Base-by-base conservation (phyloP, 805 yeast species). In the Candida argentea region DNA sequence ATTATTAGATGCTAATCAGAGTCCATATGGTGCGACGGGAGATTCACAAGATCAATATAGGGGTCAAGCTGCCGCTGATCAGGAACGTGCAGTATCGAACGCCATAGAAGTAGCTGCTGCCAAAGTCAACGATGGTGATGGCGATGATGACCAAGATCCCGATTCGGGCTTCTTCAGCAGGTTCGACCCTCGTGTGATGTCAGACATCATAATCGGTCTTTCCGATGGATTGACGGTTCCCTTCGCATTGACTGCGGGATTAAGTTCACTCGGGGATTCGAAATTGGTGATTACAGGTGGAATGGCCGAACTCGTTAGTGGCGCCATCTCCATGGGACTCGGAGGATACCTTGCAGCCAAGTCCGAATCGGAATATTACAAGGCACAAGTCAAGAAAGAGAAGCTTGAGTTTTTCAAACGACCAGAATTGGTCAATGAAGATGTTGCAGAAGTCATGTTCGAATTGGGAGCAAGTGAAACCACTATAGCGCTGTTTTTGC, bases 201-300 rank as follows among this genome's bases (percentile, higher is more conserved):
- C 91, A 25, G 97, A 89, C 52, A 67, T 83, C 31, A 85, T 89
- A 40, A 89, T 89, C 47, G 98, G 98, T 4, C 70, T 89, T 28
- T 77, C 91, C 20, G 98, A 89, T 52, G 98, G 98, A 4, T 68
- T 89, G 39, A 89, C 97, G 0, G 98, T 89, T 22, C 98, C 98
- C n/a, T 89, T 89, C 65, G 98, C 98, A 2, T 68, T 91, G 42
- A 91, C 97, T 2, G 97, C 98, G 0, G 98, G 97, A 27, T 67
- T 89, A 31, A 80, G 94, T 1, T 78, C 93, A 1, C 67, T 89
- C 29, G 98, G 98, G 29, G 82, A 84, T 52, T 64, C 95, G 11
- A 80, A 73, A 51, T 69, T 89, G 38, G 98, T 89, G 28, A 86
- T 89, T 36, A 86, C 97, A 16, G 98, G 97, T 66, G 98, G 97